Conservation (phyloP, 768 basidiomycete species). For the Tephrocybe rancida region DNA sequence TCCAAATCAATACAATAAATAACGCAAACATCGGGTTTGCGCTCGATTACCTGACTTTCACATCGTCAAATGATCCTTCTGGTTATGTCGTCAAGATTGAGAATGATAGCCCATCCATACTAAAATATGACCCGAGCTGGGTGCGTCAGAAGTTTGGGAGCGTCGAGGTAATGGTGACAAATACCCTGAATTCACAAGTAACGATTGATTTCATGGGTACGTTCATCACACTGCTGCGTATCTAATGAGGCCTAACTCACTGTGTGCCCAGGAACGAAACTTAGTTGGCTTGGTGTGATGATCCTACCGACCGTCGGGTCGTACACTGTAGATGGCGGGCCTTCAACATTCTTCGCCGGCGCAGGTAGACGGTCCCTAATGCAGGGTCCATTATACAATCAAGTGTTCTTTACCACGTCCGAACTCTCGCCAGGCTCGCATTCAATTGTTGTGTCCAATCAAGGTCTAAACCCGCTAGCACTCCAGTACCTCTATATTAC, state of each 20-base stretch:
- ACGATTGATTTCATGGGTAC: slow-evolving; percentile 10
- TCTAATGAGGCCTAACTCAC: neutral
- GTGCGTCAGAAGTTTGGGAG: no score
- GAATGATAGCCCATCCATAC: neutral
- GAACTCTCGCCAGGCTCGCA: slow-evolving; percentile 18
- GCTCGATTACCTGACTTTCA: slow-evolving; percentile 9
- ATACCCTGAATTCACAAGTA: neutral
- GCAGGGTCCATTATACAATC: slow-evolving; percentile 21
- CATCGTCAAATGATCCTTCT: neutral
- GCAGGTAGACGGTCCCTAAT: slow-evolving; percentile 11
- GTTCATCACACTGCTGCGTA: neutral
- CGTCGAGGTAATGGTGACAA: neutral
- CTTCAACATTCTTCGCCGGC: slow-evolving; percentile 21
- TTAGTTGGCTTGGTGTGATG: slow-evolving; percentile 21
- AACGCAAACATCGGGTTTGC: neutral
- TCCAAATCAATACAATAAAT: neutral
- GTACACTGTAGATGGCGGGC: slow-evolving; percentile 26
- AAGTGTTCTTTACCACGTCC: slow-evolving; percentile 20
- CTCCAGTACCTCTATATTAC: slow-evolving; percentile 15
- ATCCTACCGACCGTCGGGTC: slow-evolving; percentile 13
- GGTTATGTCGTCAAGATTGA: neutral
- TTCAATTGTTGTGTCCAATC: slow-evolving; percentile 20
- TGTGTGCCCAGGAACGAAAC: slow-evolving; percentile 21
- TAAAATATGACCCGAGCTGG: neutral
- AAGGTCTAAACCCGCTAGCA: slow-evolving; percentile 16